Evolutionary conservation across 495 filamentous ascomycete genomes (phyloP).

Genomic region (Penicillium cataractarum): DNA sequence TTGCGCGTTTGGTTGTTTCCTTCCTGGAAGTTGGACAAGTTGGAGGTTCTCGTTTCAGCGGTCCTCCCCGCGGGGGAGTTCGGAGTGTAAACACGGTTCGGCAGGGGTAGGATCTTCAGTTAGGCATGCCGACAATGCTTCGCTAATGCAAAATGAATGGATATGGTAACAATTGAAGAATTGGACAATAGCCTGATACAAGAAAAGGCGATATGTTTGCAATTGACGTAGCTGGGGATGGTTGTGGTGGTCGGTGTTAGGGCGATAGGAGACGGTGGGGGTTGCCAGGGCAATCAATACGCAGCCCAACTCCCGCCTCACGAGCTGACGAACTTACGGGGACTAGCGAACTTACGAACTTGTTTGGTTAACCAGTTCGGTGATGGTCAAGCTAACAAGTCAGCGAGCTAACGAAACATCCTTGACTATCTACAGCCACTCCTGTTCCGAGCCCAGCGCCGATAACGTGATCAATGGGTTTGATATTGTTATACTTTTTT

Average conservation of each 20-base stretch:
- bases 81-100: conserved; percentile 24
- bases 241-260: conserved; percentile 4
- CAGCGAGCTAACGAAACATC: too few relatives aligned
- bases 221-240: conserved; percentile 1
- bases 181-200: background rate
- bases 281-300: conserved; percentile 20
- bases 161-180: background rate
- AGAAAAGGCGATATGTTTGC: conserved; percentile 11
- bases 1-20: conserved; percentile 29
- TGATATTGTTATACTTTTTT: background rate
- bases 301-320: conserved; percentile 1
- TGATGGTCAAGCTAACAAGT: background rate
- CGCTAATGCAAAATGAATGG: conserved; percentile 2
- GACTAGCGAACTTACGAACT: too few relatives aligned
- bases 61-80: conserved; percentile 22
- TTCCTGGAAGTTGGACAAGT: conserved; percentile 16
- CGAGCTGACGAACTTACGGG: background rate
- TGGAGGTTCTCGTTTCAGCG: conserved; percentile 14
- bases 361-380: background rate
- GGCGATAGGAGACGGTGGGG: background rate
- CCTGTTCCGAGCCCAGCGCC: background rate
- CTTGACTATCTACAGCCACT: background rate
- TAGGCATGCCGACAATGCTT: background rate
- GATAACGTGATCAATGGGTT: background rate
- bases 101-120: background rate